These are phyloP conservation scores for Sarocladium oryzae DNA, from an alignment of 2,329 filamentous ascomycete species.

Conservation along the genomic window DNA sequence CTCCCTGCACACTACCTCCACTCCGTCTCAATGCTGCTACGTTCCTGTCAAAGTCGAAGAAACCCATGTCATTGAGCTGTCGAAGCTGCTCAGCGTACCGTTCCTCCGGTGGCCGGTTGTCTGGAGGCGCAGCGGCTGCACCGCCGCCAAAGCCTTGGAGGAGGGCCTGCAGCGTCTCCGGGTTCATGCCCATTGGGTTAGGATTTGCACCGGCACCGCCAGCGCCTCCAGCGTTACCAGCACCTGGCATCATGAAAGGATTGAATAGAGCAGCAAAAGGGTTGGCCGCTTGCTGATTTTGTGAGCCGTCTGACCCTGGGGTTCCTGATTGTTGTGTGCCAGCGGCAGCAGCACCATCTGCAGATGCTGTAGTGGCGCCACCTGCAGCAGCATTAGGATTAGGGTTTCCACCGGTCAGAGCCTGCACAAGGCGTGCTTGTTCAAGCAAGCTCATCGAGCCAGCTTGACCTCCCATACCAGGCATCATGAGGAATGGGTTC, in stretches of 20 bases:
- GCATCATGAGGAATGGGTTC: conserved; percentile 24
- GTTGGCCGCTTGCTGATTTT: conserved; percentile 43
- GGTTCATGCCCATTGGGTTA: conserved; percentile 42
- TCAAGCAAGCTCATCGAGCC: conserved; percentile 10
- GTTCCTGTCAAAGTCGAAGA: conserved; percentile 93
- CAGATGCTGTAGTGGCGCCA: conserved; percentile 10
- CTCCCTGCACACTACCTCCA: conserved; percentile 91
- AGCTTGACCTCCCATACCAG: conserved; percentile 12
- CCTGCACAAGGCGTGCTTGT: conserved; percentile 13
- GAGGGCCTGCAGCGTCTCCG: conserved; percentile 50
- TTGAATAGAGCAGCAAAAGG: conserved; percentile 63
- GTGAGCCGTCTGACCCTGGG: conserved; percentile 14
- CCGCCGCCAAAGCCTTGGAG: conserved; percentile 32
- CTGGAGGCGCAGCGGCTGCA: conserved; percentile 51
- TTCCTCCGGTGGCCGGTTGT: conserved; percentile 89
- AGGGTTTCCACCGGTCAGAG: background rate
- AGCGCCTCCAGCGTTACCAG: conserved; percentile 19
- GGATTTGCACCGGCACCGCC: conserved; percentile 16
- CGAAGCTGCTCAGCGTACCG: conserved; percentile 83
- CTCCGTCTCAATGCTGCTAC: conserved; percentile 80
- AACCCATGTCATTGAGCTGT: conserved; percentile 98
- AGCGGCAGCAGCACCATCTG: conserved; percentile 5
- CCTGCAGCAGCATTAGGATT: background rate
- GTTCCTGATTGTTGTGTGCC: conserved; percentile 4
- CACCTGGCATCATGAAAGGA: conserved; percentile 25